Evolutionary conservation across 2,329 filamentous ascomycete species (phyloP).

Genomic region (Sporothrix inflata): DNA sequence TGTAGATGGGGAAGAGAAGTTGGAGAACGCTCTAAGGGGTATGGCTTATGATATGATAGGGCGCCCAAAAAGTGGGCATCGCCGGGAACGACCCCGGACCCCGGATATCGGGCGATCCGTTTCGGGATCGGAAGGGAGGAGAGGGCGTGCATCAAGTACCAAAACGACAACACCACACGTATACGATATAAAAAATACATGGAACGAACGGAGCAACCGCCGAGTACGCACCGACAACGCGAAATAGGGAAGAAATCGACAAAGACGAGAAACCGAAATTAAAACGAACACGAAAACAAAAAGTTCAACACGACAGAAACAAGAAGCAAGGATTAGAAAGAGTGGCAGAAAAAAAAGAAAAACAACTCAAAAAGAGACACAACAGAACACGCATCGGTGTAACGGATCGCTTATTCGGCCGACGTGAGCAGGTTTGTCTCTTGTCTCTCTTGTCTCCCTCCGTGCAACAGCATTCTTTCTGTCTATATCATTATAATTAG

Average conservation of each 20-base stretch:
- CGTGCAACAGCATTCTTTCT: not conserved
- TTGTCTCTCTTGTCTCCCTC: too few relatives aligned
- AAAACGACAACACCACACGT: too few relatives aligned
- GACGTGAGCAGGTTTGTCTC: not conserved
- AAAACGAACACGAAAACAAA: not conserved
- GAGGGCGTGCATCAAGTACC: not conserved
- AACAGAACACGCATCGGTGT: too few relatives aligned
- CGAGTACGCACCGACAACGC: not conserved
- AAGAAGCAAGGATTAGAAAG: not conserved
- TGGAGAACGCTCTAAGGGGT: not conserved
- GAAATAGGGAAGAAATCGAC: too few relatives aligned
- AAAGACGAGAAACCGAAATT: not conserved
- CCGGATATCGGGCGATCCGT: not conserved
- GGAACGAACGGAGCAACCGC: not conserved
- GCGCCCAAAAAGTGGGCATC: not conserved
- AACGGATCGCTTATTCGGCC: not conserved
- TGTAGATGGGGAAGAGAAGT: not conserved
- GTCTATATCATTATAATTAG: not conserved
- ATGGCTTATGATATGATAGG: too few relatives aligned
- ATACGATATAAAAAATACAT: not conserved
- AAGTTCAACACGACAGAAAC: not conserved
- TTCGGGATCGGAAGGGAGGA: slow-evolving; percentile 3
- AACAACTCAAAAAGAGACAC: too few relatives aligned
- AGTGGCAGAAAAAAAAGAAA: not conserved
- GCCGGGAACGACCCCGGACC: not conserved